Base-by-base conservation (phyloP, 2,329 filamentous ascomycete species). In the Niveomyces coronatus region DNA sequence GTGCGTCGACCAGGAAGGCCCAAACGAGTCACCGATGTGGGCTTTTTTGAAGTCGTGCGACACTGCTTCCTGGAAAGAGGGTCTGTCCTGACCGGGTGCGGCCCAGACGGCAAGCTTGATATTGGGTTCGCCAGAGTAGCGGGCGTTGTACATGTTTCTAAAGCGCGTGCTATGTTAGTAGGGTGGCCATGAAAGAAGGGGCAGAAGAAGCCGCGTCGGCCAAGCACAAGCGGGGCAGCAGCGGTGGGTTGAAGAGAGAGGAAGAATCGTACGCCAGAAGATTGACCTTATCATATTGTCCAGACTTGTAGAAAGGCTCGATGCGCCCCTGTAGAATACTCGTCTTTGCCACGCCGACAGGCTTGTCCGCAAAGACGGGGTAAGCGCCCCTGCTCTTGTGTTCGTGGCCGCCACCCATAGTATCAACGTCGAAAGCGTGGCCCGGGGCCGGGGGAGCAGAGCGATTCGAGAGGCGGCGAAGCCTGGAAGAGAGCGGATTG, bases 1-100 rank as follows among this genome's bases (percentile, higher is more conserved):
- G 60, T 96, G 91, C 8, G 91, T 98, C 2, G 87, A 83, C 91
- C 91, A 98, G 24, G 87, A 91, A 2, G 91, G 91, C 0, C 91
- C 91, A 50, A 96, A 96, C 6, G 69, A 76, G 41, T 82, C 71
- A 42, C 89, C 88, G 39, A 87, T 77, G 14, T 74, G 66, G 8
- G 88, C 83, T 34, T 79, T 71, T 36, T 71, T 74, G 65, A 89
- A 98, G 6, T 79, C 65, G 48, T 93, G 79, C 33, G 65, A 67
- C n/a, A 70, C 65, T 5, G 88, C 89, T 40, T 95, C 85, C 45
- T 88, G 65, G 64, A 98, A 98, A 4, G 81, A 79, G 3, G 91
- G 91, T 13, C 91, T 78, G 18, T 78, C 71, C 35, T 85, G 77
- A 50, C 80, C 68, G 2, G 88, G 88, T 11, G 86, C 85, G 40